phyloP scores from a whole-genome alignment of 305 asterid species.

The Solanum aculeatissimum region DNA sequence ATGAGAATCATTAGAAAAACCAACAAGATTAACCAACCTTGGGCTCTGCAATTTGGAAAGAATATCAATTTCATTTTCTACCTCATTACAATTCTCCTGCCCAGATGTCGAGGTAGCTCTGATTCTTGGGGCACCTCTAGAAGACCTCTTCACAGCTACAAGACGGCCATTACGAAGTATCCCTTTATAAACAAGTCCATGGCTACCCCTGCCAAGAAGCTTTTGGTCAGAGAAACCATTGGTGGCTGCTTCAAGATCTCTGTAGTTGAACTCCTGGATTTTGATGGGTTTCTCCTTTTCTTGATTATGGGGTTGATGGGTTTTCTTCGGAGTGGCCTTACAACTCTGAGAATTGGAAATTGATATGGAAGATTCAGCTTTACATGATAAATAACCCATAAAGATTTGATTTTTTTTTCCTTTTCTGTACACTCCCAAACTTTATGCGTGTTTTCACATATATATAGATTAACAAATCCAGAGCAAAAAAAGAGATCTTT shows the following conservation, averaged over 20 bases:
- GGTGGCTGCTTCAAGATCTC: conserved; percentile 70
- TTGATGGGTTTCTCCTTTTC: conserved; percentile 31
- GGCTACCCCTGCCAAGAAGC: conserved; percentile 73
- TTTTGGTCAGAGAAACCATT: conserved; percentile 58
- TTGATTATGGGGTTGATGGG: conserved; percentile 4
- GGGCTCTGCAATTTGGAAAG: conserved; percentile 61
- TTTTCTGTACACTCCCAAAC: neutral
- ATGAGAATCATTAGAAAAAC: conserved; percentile 35
- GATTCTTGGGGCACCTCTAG: conserved; percentile 21
- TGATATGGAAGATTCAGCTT: conserved; percentile 56
- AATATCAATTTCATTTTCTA: conserved; percentile 68
- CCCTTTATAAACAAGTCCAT: conserved; percentile 78
- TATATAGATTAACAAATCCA: neutral
- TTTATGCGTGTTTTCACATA: neutral
- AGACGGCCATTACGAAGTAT: conserved; percentile 54
- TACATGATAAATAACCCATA: conserved; percentile 74
- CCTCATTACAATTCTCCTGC: conserved; percentile 40
- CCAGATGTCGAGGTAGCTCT: conserved; percentile 1
- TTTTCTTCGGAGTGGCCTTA: conserved; percentile 10
- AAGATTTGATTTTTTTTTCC: conserved; percentile 2
- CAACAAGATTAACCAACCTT: conserved; percentile 67
- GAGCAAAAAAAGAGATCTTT: neutral
- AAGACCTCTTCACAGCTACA: conserved; percentile 66
- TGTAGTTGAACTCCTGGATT: conserved; percentile 62
- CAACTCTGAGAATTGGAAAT: conserved; percentile 31